phyloP scores from a whole-genome alignment of 257 asterid genomes.

The Petunia axillaris region DNA sequence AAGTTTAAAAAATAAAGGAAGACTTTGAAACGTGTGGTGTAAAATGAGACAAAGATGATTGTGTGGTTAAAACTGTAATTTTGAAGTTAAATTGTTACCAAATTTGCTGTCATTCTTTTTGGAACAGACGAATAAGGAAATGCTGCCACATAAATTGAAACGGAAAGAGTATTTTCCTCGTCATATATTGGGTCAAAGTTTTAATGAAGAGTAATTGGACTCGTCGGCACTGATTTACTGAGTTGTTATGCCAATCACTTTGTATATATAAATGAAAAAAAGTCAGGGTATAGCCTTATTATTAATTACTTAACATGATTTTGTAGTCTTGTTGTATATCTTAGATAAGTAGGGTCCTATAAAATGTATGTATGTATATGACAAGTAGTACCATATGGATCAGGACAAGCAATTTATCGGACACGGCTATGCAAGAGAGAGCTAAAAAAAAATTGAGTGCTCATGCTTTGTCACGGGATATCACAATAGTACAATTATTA shows the following conservation, averaged over 20 bases:
- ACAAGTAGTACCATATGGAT: not conserved
- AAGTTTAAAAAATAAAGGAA: too few relatives aligned
- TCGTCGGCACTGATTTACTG: not conserved
- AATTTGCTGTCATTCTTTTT: too few relatives aligned
- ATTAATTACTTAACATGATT: not conserved
- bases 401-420: not conserved
- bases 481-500: not conserved
- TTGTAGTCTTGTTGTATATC: not conserved
- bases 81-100: too few relatives aligned
- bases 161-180: not conserved
- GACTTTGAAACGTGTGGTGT: too few relatives aligned
- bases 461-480: conserved; percentile 7
- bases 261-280: not conserved
- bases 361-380: not conserved
- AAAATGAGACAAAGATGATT: too few relatives aligned
- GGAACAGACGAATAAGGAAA: too few relatives aligned
- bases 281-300: not conserved
- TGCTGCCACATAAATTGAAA: too few relatives aligned
- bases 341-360: not conserved
- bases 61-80: too few relatives aligned
- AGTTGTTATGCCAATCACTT: not conserved
- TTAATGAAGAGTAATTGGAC: not conserved
- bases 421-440: not conserved
- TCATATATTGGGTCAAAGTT: not conserved
- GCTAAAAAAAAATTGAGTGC: not conserved